Base-by-base conservation (phyloP, 495 filamentous ascomycete genomes). In the Apodospora peruviana region DNA sequence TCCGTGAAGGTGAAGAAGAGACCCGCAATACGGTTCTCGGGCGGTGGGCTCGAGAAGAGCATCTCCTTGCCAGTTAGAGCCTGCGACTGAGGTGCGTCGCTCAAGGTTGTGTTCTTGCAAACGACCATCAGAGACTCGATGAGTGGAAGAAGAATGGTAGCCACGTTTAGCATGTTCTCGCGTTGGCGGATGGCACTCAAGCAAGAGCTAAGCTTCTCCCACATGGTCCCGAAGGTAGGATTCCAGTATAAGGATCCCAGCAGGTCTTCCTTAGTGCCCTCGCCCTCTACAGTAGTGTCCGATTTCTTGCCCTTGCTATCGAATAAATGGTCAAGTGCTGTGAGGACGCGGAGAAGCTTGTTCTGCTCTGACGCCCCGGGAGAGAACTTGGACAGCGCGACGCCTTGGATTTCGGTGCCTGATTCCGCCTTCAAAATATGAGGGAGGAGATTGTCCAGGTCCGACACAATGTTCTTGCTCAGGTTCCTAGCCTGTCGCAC, bases 1-100 rank as follows among this genome's bases (percentile, higher is more conserved):
- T 96, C 91, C 0, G 93, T 99, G 59, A 99, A 99, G 35, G 82
- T 90, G 79, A 97, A 99, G 82, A 99, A 99, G 35, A 99, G 71
- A 41, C 76, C 86, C 51, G 95, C 88, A 74, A 96, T 88, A 45
- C 79, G 82, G 39, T 85, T 77, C 60, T 91, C 91, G 7, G 85
- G 82, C 19, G 87, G 79, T n/a, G 87, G 82, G 55, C 84, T 94
- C 27, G 84, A 80, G 18, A 88, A 69, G 19, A 84, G 78, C 57
- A 90, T 72, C 43, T 91, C 85, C 61, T 86, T 86, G 55, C 68
- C 73, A 35, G 68, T 60, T 40, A 65, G 59, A 32, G 61, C 64
- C 20, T 83, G 82, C 48, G 75, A 69, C 14, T 78, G 52, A 36
- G 72, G 60, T 2, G 79, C 66, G 47, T 84, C 77, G 42, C 84